Evolutionary conservation across 176 grass and related monocot species (phyloP), one percentile per base, ranked within the genome.

Genomic region (Oryza rufipogon): DNA sequence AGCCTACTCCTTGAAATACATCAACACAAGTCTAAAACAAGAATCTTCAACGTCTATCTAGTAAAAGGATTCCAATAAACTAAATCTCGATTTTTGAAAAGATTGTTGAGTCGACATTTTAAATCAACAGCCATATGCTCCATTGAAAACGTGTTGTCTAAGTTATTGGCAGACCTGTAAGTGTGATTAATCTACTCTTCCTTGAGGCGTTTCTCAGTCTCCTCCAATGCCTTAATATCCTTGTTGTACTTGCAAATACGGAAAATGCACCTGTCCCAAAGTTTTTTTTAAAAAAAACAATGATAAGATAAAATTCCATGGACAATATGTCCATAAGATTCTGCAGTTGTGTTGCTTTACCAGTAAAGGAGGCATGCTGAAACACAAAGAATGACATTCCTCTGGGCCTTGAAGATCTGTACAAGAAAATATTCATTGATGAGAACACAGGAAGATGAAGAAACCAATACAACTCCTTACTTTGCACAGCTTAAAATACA

Each of bases 361-460:
- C 95, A 97, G 47, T 97, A 97, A 89, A 94, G 92, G 78, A 97
- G 86, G 74, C 90, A 92, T 79, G 86, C 83, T 6, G 86, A 89
- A 63, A 91, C 73, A 88, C 95, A 97, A 51, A 97, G 90, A 70
- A 97, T 89, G 58, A 88, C 95, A 89, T 97, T 97, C 80, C 95
- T 89, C 81, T 97, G 95, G 64, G 95, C 90, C 88, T 97, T 97
- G 84, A 97, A 97, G 20, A 97, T 92, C 95, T 97, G 90, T 17
- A 16, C 46, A 97, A 73, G 73, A 65, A 54, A 87, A 75, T 9
- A 80, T 73, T 9, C 38, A 78, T 28, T 22, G 68, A 52, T 70
- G 9, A 73, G 32, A 79, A 38, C 33, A 66, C 6, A 76, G 1
- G 78, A 5, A 38, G 68, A 81, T 4, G 28, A 64, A 74, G n/a